Evolutionary conservation across 306 rosid species (phyloP), one percentile per base, ranked within the genome.

Genomic region (Cucumis sativus): DNA sequence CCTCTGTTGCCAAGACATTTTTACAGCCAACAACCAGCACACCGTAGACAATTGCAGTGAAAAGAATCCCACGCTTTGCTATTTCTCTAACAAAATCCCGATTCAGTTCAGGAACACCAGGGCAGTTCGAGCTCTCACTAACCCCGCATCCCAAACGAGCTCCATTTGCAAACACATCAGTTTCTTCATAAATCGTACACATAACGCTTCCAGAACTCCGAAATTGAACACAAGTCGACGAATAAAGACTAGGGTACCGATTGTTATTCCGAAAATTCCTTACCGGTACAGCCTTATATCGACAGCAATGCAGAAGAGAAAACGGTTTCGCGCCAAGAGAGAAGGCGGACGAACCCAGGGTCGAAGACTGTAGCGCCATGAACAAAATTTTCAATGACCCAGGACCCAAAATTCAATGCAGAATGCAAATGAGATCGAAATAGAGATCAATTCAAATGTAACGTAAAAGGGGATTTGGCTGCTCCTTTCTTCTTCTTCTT

Each of bases 11-110:
- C 8, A 88, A 85, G 52, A 91, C 97, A 45, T 84, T 86, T 21
- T 62, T 83, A 70, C 93, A 86, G 11, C 87, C 93, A 85, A 87
- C 88, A 2, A 85, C 87, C 80, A 92, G 80, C 54, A 89, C 67
- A 80, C 91, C 96, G 76, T 86, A 90, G 77, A 91, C 86, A 76
- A 88, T 74, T 30, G 97, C 97, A 47, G 86, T 91, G 56, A 92
- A 73, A 79, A 92, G 83, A 43, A 90, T 43, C 55, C 98, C 96
- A 45, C 80, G 70, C 87, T 83, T 88, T 67, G 87, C 80, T 72
- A 88, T 72, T 30, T 72, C 88, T 54, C 68, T 41, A 30, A 88
- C 70, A 57, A 85, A 81, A 41, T 82, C 83, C 57, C 79, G 78
- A 75, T 71, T 89, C 25, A 41, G 79, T 77, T 84, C 80, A 5